phyloP scores from a whole-genome alignment of 495 filamentous ascomycete species.

The Penicillium subrubescens region DNA sequence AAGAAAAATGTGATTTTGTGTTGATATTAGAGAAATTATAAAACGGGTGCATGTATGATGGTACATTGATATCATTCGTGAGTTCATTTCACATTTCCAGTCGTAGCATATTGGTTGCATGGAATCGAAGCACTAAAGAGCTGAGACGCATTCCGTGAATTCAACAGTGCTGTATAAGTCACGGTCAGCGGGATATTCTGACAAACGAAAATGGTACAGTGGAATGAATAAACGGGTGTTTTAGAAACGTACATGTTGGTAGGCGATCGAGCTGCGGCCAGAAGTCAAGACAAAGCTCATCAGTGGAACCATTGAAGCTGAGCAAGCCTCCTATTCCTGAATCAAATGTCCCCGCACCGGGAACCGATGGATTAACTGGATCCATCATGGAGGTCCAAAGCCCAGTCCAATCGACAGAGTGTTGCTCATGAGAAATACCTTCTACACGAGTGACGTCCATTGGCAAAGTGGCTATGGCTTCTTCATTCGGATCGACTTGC shows the following conservation, averaged over 20 bases:
- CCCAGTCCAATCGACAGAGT: neutral
- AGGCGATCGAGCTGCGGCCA: constrained; percentile 36
- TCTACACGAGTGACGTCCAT: neutral
- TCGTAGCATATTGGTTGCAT: neutral
- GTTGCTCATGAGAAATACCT: neutral
- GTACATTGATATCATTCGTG: neutral
- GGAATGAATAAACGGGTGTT: neutral
- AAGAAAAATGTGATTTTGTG: neutral
- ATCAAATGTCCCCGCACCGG: constrained; percentile 2
- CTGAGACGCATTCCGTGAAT: neutral
- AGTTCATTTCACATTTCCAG: neutral
- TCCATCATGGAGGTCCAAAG: neutral
- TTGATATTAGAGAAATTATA: neutral
- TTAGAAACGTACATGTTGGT: constrained; percentile 5
- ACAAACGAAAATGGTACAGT: neutral
- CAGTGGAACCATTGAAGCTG: constrained; percentile 20
- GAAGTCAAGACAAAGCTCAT: constrained; percentile 29
- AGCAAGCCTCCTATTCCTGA: constrained; percentile 24
- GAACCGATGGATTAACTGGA: neutral
- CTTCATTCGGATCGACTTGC: neutral
- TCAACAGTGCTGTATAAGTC: neutral
- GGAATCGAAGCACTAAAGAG: neutral
- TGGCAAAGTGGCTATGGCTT: neutral
- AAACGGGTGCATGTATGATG: neutral
- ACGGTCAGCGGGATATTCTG: neutral